phyloP scores from a whole-genome alignment of 2,329 filamentous ascomycete genomes.

The Endocalyx cinctus region DNA sequence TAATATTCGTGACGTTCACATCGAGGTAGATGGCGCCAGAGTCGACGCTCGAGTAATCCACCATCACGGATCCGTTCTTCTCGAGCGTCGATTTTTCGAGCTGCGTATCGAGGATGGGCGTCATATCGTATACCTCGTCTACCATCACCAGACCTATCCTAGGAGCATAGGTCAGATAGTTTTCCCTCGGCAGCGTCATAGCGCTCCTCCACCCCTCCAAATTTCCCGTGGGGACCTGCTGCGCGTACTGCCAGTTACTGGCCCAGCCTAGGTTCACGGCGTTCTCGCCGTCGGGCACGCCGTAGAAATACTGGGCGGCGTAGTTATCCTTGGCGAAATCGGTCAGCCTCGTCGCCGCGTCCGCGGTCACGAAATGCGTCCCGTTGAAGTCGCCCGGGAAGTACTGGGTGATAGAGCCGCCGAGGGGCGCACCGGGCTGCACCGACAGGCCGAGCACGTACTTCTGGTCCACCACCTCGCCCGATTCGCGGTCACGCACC shows the following conservation, averaged over 20 bases:
- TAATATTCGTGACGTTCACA: conserved; percentile 38
- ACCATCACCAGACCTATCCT: conserved; percentile 48
- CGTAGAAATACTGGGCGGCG: conserved; percentile 53
- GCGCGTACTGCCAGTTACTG: conserved; percentile 56
- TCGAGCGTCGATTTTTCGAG: conserved; percentile 41
- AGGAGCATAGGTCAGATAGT: conserved; percentile 47
- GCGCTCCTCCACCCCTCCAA: conserved; percentile 47
- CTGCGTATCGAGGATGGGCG: conserved; percentile 38
- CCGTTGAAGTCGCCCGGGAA: conserved; percentile 59
- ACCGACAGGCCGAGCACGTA: conserved; percentile 48
- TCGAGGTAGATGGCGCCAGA: conserved; percentile 52
- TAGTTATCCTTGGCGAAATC: conserved; percentile 51
- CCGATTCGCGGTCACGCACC: conserved; percentile 26
- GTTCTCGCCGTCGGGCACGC: conserved; percentile 31
- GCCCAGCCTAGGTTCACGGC: conserved; percentile 52
- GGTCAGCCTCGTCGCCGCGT: conserved; percentile 34
- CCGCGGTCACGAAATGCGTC: conserved; percentile 50
- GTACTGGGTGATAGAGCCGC: conserved; percentile 52
- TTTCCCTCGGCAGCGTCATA: conserved; percentile 48
- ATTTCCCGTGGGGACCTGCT: conserved; percentile 47
- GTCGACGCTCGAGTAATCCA: conserved; percentile 46
- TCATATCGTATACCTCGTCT: conserved; percentile 43
- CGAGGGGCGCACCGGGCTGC: conserved; percentile 53
- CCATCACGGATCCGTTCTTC: conserved; percentile 42
- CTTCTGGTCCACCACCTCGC: conserved; percentile 29